phyloP scores from a whole-genome alignment of 257 asterid species.

The Pogostemon cablin region DNA sequence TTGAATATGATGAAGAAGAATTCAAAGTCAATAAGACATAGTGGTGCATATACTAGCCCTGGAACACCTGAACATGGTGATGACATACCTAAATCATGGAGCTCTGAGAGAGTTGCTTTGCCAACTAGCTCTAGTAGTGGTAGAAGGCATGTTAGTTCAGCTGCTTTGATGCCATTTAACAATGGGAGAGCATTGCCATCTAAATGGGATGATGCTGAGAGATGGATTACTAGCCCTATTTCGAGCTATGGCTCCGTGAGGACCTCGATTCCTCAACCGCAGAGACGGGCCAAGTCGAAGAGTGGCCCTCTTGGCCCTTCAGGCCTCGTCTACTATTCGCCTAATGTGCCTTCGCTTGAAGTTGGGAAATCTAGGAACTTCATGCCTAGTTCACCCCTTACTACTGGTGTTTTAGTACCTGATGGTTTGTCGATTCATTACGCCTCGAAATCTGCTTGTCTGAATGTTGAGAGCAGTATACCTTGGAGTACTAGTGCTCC shows the following conservation, averaged over 20 bases:
- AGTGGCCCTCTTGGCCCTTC: conserved; percentile 86
- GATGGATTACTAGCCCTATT: conserved; percentile 93
- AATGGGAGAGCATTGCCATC: conserved; percentile 85
- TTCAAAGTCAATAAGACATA: conserved; percentile 45
- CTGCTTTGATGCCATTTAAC: conserved; percentile 77
- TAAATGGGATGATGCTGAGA: conserved; percentile 97
- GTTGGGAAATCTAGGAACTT: conserved; percentile 38
- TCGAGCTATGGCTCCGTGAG: conserved; percentile 51
- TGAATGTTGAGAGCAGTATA: conserved; percentile 31
- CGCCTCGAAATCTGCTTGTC: conserved; percentile 33
- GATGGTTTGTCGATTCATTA: conserved; percentile 43
- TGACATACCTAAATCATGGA: conserved; percentile 67
- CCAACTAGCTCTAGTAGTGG: conserved; percentile 30
- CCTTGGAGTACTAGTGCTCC: conserved; percentile 45
- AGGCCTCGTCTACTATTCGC: conserved; percentile 49
- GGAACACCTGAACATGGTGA: conserved; percentile 80
- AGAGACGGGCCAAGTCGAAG: conserved; percentile 70
- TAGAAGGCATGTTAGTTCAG: conserved; percentile 54
- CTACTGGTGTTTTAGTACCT: conserved; percentile 51
- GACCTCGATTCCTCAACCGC: conserved; percentile 46
- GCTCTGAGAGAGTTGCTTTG: conserved; percentile 68
- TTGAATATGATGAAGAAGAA: conserved; percentile 52
- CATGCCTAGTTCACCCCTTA: conserved; percentile 41
- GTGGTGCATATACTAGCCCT: conserved; percentile 85
- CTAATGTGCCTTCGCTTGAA: conserved; percentile 40